Conservation (phyloP, 2,329 filamentous ascomycete genomes). For the Elsinoe necatrix region DNA sequence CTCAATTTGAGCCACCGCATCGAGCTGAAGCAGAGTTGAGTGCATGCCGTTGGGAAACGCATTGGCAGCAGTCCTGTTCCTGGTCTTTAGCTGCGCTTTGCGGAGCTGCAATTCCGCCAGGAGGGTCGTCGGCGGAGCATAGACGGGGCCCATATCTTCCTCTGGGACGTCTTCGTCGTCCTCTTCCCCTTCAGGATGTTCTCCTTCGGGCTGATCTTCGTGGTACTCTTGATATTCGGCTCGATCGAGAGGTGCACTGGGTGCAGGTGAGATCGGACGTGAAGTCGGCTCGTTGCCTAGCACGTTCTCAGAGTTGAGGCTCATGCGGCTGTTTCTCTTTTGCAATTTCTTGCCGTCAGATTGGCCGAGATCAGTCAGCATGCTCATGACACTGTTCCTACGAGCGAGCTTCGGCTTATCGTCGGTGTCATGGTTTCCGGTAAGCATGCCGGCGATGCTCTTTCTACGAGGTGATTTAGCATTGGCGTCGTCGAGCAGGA, state of each 20-base stretch:
- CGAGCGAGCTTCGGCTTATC: conserved; percentile 6
- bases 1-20: conserved; percentile 81
- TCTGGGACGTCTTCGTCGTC: conserved; percentile 35
- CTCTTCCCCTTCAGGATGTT: conserved; percentile 39
- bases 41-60: conserved; percentile 71
- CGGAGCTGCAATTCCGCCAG: conserved; percentile 86
- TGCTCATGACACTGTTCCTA: conserved; percentile 26
- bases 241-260: conserved; percentile 26
- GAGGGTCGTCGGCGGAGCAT: conserved; percentile 76
- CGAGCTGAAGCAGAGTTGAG: conserved; percentile 80
- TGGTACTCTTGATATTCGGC: conserved; percentile 28
- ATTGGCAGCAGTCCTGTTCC: conserved; percentile 60
- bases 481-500: not conserved
- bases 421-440: not conserved
- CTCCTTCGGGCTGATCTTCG: conserved; percentile 40
- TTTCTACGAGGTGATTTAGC: not conserved
- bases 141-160: conserved; percentile 42
- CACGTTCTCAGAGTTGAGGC: conserved; percentile 21
- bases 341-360: conserved; percentile 28
- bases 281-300: conserved; percentile 19
- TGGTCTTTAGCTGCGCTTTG: conserved; percentile 76
- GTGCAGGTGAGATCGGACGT: conserved; percentile 17
- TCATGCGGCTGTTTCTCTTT: conserved; percentile 29
- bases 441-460: conserved; percentile 6
- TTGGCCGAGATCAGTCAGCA: conserved; percentile 25